Conservation (phyloP, 148 eudicot species). For the Rheum nobile region DNA sequence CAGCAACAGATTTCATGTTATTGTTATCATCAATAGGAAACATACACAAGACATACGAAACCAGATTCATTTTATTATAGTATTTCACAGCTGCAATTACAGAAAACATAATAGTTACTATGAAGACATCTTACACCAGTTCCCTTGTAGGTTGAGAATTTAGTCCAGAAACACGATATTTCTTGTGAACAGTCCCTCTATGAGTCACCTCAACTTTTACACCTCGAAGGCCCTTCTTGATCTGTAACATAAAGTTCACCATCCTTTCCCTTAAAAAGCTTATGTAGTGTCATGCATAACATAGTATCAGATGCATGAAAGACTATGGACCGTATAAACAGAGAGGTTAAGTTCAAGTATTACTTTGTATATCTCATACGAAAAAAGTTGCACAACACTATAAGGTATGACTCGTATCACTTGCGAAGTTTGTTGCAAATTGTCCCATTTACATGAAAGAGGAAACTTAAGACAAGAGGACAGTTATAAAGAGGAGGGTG, state of each 20-base stretch:
- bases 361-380: conserved; percentile 90
- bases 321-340: not conserved
- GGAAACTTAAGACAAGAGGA: not conserved
- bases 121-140: conserved; percentile 35
- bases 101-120: not conserved
- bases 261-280: conserved; percentile 69
- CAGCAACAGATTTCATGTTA: conserved; percentile 63
- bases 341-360: conserved; percentile 11
- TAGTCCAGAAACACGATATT: conserved; percentile 63
- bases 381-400: conserved; percentile 84
- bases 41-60: conserved; percentile 17
- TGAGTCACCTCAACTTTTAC: conserved; percentile 73
- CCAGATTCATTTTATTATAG: not conserved
- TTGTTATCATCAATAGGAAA: conserved; percentile 60
- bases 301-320: not conserved
- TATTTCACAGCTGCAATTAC: not conserved
- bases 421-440: conserved; percentile 19
- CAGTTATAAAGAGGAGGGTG: not conserved
- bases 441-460: not conserved
- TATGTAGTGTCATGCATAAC: conserved; percentile 26
- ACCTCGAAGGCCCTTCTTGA: conserved; percentile 62
- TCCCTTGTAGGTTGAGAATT: conserved; percentile 69
- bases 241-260: conserved; percentile 71
- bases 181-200: conserved; percentile 45
- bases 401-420: conserved; percentile 85